Evolutionary conservation across 495 filamentous ascomycete species (phyloP).

Genomic region (Daldinia loculata): DNA sequence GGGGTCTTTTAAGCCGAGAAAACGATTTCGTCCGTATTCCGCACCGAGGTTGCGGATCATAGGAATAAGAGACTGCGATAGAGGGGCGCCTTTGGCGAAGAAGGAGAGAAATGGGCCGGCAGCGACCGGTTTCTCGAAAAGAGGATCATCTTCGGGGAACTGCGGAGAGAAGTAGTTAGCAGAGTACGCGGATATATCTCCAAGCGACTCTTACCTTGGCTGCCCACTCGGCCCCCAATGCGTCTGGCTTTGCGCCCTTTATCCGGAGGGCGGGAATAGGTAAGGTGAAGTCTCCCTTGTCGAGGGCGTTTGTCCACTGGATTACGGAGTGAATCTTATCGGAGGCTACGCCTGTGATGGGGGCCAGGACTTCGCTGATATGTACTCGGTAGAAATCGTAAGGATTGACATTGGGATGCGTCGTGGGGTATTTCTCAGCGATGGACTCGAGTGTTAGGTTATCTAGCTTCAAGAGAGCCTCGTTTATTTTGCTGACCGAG

Average conservation of each 20-base stretch:
- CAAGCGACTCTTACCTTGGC: slow-evolving; percentile 61
- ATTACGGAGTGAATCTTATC: slow-evolving; percentile 80
- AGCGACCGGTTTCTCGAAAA: slow-evolving; percentile 72
- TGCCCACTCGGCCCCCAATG: slow-evolving; percentile 74
- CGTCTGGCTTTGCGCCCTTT: slow-evolving; percentile 81
- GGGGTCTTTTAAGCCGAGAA: slow-evolving; percentile 72
- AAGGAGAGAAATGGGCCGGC: slow-evolving; percentile 79
- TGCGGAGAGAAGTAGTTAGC: slow-evolving; percentile 39
- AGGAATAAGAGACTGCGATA: slow-evolving; percentile 68
- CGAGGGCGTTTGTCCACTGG: slow-evolving; percentile 81
- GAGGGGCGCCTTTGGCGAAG: slow-evolving; percentile 72
- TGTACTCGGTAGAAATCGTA: slow-evolving; percentile 89
- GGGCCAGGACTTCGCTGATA: slow-evolving; percentile 75
- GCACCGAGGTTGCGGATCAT: slow-evolving; percentile 68
- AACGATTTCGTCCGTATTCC: slow-evolving; percentile 72
- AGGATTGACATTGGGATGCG: slow-evolving; percentile 77
- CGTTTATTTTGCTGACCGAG: slow-evolving; percentile 42
- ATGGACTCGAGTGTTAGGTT: slow-evolving; percentile 51
- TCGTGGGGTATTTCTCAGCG: slow-evolving; percentile 60
- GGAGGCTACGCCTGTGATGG: slow-evolving; percentile 75
- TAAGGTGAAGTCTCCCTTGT: slow-evolving; percentile 88
- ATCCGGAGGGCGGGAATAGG: slow-evolving; percentile 81
- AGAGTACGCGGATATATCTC: not conserved
- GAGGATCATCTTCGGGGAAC: slow-evolving; percentile 77
- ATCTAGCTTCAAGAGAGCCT: slow-evolving; percentile 51